These are phyloP conservation scores for Ochromonas danica DNA, from an alignment of 108 stramenopile species.

Conservation along the genomic window DNA sequence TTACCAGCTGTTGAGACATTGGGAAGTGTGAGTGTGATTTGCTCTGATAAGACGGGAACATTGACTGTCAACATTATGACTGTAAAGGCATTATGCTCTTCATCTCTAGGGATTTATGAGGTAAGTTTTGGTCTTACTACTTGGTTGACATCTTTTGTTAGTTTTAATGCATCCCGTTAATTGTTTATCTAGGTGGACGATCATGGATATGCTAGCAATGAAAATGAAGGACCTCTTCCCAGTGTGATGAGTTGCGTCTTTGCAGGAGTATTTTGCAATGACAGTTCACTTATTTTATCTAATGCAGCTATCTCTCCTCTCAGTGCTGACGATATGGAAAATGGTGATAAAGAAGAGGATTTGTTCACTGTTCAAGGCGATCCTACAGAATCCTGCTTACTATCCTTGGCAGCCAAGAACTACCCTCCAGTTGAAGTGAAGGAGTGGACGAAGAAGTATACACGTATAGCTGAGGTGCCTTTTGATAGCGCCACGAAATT, in stretches of 20 bases:
- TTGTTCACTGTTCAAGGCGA: not conserved
- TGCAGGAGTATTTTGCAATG: not conserved
- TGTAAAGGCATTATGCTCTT: no score
- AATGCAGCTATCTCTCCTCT: no score
- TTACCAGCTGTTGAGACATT: constrained; percentile 65
- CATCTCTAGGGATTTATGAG: no score
- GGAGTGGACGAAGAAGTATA: not conserved
- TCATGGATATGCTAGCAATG: no score
- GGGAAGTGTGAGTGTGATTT: constrained; percentile 57
- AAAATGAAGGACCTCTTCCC: no score
- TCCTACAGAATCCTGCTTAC: not conserved
- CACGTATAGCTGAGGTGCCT: constrained; percentile 2
- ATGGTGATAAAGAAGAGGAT: not conserved
- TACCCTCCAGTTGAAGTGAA: not conserved
- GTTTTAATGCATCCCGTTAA: no score
- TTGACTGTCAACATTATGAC: constrained; percentile 30
- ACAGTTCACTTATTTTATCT: not conserved
- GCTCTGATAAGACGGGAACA: constrained; percentile 35
- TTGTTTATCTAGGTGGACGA: no score
- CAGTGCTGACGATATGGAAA: no score
- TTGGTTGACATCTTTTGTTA: no score
- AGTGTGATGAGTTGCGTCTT: no score
- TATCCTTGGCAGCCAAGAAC: not conserved
- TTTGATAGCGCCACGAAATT: not conserved
- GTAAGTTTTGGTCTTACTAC: no score